Percentiles rank a stretch among this genome's conserved stretches.
These are phyloP conservation scores for Inosperma sp. DNA, from an alignment of 768 basidiomycete species.

Conservation along the genomic window DNA sequence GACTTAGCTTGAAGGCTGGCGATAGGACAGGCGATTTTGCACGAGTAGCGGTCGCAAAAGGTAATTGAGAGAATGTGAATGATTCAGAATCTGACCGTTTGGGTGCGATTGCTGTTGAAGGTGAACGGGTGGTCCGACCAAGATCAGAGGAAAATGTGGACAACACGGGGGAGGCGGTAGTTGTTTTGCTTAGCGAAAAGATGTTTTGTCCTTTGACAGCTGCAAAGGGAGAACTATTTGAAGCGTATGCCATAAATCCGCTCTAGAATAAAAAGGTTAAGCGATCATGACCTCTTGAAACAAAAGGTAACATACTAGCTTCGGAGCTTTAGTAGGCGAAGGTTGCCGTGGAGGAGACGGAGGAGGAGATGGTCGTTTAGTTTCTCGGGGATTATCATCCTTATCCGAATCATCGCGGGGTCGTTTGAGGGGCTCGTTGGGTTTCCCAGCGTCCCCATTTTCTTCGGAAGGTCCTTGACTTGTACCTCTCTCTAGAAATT, in stretches of 20 bases:
- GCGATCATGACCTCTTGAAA: conserved; percentile 7
- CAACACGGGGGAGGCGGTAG: conserved; percentile 23
- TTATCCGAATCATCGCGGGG: conserved; percentile 58
- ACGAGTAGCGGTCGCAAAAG: conserved; percentile 44
- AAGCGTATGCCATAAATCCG: conserved; percentile 80
- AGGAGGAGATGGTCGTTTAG: conserved; percentile 62
- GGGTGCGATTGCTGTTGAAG: conserved; percentile 17
- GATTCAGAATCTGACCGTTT: conserved; percentile 57
- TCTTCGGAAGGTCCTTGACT: conserved; percentile 52
- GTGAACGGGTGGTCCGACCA: conserved; percentile 11
- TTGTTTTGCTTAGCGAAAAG: conserved; percentile 39
- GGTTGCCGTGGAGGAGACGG: conserved; percentile 47
- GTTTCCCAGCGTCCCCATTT: conserved; percentile 26
- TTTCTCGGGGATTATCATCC: conserved; percentile 58
- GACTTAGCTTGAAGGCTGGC: conserved; percentile 36
- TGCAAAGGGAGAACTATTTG: conserved; percentile 68
- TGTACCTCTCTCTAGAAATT: conserved; percentile 60
- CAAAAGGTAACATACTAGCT: conserved; percentile 39
- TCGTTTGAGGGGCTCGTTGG: conserved; percentile 48
- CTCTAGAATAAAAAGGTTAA: conserved; percentile 33
- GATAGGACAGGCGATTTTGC: conserved; percentile 54
- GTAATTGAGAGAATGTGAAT: conserved; percentile 47
- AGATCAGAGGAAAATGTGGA: conserved; percentile 24
- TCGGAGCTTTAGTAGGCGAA: conserved; percentile 30
- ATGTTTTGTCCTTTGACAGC: conserved; percentile 64